Evolutionary conservation across 192 early-diverging fungal species (phyloP), one percentile per base, ranked within the genome.

Genomic region (Radiomyces spectabilis): DNA sequence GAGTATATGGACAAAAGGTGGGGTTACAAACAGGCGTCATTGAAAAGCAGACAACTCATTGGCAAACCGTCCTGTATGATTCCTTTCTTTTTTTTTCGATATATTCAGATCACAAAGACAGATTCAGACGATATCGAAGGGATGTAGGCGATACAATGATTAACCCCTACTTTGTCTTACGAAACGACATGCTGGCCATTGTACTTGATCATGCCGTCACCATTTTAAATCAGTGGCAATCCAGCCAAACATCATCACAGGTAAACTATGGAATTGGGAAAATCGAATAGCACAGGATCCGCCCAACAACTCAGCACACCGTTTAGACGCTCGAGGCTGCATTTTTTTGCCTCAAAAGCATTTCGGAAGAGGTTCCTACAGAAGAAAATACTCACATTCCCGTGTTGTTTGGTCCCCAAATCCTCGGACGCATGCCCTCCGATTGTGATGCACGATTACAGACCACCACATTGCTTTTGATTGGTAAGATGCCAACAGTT

Each of bases 111-210:
- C 48, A 63, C 9, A 71, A 75, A 27, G 84, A 86, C 37, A 71
- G 69, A 40, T 87, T 86, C 54, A 40, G 53, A 18, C 70, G 66
- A 29, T 86, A 81, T 54, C 77, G 85, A 24, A 78, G 85, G 27
- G 85, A 89, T 59, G 71, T 83, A n/a, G 84, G 81, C 6, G 87
- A 89, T 44, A 82, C 84, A 4, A 71, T 89, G 34, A 73, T 85
- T 30, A 83, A 77, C 52, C 65, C 77, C 4, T 89, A 87, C 59
- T 81, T 80, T 57, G 76, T 84, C 12, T 67, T 87, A 21, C 76
- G 78, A 26, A 61, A 68, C 19, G 69, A 76, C 25, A 77, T 86
- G 66, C 56, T 86, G 34, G 13, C 52, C 1, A 55, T 62, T n/a
- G 16, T 53, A 31, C 16, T 53, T 16, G 42, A 62, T 31, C 51